phyloP scores from a whole-genome alignment of 2,329 filamentous ascomycete species.

The Stagonosporopsis rhizophila region DNA sequence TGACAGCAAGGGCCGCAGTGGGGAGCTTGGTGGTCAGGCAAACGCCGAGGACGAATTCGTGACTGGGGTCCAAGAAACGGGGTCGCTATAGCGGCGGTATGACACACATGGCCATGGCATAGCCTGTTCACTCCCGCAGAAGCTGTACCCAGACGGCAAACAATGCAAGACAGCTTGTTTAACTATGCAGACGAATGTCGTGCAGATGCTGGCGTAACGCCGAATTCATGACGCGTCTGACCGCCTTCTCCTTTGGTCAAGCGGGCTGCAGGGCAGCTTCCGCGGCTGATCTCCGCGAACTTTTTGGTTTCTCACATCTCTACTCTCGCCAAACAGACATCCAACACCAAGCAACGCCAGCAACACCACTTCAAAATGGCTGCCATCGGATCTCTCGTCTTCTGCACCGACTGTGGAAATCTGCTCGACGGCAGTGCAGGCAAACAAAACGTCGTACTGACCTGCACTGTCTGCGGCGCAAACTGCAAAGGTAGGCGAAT shows the following conservation, averaged over 20 bases:
- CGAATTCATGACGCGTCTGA: conserved; percentile 35
- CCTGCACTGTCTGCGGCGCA: conserved; percentile 85
- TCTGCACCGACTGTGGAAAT: conserved; percentile 93
- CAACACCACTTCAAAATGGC: conserved; percentile 66
- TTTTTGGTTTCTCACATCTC: conserved; percentile 28
- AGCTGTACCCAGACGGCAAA: conserved; percentile 11
- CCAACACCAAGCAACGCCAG: conserved; percentile 3
- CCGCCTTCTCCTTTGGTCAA: conserved; percentile 32
- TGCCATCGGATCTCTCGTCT: conserved; percentile 87
- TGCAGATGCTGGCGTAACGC: conserved; percentile 5
- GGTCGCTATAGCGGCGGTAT: conserved; percentile 20
- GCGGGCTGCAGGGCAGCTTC: conserved; percentile 25
- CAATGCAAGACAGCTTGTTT: conserved; percentile 7
- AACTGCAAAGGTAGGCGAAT: conserved; percentile 74
- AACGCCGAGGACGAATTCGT: not conserved
- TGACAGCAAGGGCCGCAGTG: not conserved
- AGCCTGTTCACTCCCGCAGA: conserved; percentile 9
- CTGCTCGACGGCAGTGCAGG: conserved; percentile 82
- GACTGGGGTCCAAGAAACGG: not conserved
- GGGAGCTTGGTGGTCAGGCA: conserved; percentile 10
- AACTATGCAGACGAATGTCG: not conserved
- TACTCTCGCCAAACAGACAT: conserved; percentile 7
- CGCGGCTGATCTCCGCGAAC: conserved; percentile 27
- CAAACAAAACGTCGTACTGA: conserved; percentile 74
- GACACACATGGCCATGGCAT: conserved; percentile 25